A percentile compares a stretch with the other conserved stretches of the same genome.
These are phyloP conservation scores for Combretum micranthum DNA, from an alignment of 345 rosid species.

Conservation along the genomic window DNA sequence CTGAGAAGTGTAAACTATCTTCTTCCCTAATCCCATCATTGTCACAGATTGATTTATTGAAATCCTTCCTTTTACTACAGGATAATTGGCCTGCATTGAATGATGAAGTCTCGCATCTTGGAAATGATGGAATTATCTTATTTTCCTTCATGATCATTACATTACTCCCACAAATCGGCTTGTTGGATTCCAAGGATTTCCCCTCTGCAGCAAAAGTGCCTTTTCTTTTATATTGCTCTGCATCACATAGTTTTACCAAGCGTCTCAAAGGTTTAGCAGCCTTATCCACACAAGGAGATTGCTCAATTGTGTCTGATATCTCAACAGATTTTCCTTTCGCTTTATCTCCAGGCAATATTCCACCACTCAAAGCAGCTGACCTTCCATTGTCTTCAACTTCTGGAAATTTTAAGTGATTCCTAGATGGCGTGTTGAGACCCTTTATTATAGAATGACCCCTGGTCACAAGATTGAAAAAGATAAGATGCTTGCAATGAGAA, in stretches of 20 bases:
- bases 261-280: constrained; percentile 7
- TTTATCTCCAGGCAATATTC: constrained; percentile 8
- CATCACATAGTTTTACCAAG: background rate
- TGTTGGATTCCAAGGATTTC: constrained; percentile 13
- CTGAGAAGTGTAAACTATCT: background rate
- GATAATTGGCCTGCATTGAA: constrained; percentile 7
- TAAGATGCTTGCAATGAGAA: background rate
- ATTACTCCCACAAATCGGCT: background rate
- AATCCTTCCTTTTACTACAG: constrained; percentile 3
- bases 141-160: constrained; percentile 1
- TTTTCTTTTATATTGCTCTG: constrained; percentile 5
- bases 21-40: constrained; percentile 5
- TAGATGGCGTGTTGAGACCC: constrained; percentile 38
- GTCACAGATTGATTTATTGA: constrained; percentile 9
- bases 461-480: constrained; percentile 14
- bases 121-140: constrained; percentile 9
- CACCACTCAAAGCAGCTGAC: constrained; percentile 10
- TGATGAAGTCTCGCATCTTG: constrained; percentile 2
- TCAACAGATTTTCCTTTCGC: constrained; percentile 11
- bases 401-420: constrained; percentile 62
- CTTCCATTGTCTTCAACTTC: constrained; percentile 13
- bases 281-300: background rate
- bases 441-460: constrained; percentile 48
- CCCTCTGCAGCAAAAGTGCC: background rate
- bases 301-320: constrained; percentile 14